These are phyloP conservation scores for Sarcomyxa edulis DNA, from an alignment of 768 basidiomycete species.

Conservation along the genomic window DNA sequence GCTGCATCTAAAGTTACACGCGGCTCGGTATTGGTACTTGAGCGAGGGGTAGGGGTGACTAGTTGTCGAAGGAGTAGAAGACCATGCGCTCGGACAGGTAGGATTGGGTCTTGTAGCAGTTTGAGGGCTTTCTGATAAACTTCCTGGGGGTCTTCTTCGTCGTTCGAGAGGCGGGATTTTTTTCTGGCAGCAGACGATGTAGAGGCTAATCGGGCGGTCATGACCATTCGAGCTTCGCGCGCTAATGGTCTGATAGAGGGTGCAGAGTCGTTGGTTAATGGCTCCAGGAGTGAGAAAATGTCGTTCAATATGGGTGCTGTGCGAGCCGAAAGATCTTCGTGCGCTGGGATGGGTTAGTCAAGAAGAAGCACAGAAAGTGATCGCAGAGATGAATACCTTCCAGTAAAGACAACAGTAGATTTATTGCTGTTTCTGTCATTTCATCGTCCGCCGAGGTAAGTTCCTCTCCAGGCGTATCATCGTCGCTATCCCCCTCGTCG, in stretches of 20 bases:
- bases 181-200: constrained; percentile 46
- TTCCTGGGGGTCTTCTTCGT: constrained; percentile 46
- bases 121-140: constrained; percentile 85
- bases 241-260: constrained; percentile 50
- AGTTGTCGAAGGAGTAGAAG: constrained; percentile 78
- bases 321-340: constrained; percentile 55
- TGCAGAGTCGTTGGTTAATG: constrained; percentile 43
- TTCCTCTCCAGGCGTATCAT: constrained; percentile 42
- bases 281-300: constrained; percentile 63
- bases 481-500: constrained; percentile 50
- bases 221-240: constrained; percentile 77
- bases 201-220: constrained; percentile 75
- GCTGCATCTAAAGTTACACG: constrained; percentile 41
- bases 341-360: constrained; percentile 26
- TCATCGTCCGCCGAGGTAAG: constrained; percentile 46
- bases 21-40: constrained; percentile 12
- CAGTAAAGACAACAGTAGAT: constrained; percentile 75
- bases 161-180: constrained; percentile 15
- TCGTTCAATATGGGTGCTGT: constrained; percentile 62
- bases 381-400: constrained; percentile 53
- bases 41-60: constrained; percentile 35
- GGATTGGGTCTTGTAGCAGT: constrained; percentile 83
- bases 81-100: constrained; percentile 94
- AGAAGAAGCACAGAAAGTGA: constrained; percentile 1
- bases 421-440: constrained; percentile 73